Conservation (phyloP, 495 filamentous ascomycete species). For the Penicillium malachiteum region DNA sequence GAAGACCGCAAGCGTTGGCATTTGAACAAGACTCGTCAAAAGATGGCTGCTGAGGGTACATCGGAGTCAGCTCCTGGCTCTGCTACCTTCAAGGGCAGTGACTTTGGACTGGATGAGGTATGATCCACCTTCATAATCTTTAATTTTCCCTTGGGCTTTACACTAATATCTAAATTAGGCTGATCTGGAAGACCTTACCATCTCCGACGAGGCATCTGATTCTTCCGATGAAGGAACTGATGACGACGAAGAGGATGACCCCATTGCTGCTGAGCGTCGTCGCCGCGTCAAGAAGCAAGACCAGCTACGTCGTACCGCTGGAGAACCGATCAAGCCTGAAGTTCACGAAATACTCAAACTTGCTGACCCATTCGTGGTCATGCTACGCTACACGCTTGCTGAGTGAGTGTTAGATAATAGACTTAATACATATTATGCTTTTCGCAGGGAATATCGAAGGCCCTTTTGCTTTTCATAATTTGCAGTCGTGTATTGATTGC, state of each 20-base stretch:
- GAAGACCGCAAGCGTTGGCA: constrained; percentile 95
- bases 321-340: constrained; percentile 84
- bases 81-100: constrained; percentile 64
- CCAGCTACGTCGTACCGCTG: constrained; percentile 74
- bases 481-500: neutral
- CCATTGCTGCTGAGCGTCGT: constrained; percentile 80
- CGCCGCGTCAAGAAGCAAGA: constrained; percentile 73
- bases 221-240: constrained; percentile 66
- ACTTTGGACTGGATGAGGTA: constrained; percentile 88
- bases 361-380: constrained; percentile 72
- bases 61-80: constrained; percentile 46
- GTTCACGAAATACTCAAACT: constrained; percentile 77
- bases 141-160: too few relatives aligned
- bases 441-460: neutral
- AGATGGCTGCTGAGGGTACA: constrained; percentile 87
- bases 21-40: constrained; percentile 93
- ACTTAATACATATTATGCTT: neutral
- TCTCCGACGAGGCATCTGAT: constrained; percentile 70
- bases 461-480: neutral
- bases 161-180: constrained; percentile 32
- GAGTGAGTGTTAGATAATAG: constrained; percentile 41
- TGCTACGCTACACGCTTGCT: constrained; percentile 85
- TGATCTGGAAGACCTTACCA: constrained; percentile 78
- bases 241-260: constrained; percentile 71
- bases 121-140: constrained; percentile 11